Conservation (phyloP, 768 basidiomycete species). For the Amanita jacksonii region DNA sequence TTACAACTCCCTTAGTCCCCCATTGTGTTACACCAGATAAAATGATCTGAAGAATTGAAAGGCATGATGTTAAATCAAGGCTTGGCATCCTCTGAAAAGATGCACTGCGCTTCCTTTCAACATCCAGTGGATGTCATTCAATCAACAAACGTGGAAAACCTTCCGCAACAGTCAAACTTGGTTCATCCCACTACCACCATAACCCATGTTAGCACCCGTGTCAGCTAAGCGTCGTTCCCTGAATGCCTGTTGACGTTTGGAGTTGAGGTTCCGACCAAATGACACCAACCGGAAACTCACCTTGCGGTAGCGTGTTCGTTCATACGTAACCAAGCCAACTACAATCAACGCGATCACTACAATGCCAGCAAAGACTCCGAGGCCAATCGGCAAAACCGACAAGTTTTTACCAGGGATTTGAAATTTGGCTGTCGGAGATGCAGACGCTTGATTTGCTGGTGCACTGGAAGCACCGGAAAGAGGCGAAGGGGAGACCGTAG, state of each 20-base stretch:
- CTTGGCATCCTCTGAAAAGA: too few relatives aligned
- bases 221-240: constrained; percentile 66
- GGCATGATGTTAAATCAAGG: too few relatives aligned
- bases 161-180: constrained; percentile 24
- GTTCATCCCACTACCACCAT: constrained; percentile 38
- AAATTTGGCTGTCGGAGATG: constrained; percentile 36
- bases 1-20: background rate
- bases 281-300: constrained; percentile 27
- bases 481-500: constrained; percentile 3
- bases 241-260: constrained; percentile 42
- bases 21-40: constrained; percentile 6
- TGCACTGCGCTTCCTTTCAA: background rate
- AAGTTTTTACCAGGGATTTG: constrained; percentile 63
- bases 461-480: constrained; percentile 21
- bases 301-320: constrained; percentile 81
- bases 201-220: constrained; percentile 45
- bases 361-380: constrained; percentile 79
- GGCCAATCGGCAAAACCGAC: constrained; percentile 71
- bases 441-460: constrained; percentile 22
- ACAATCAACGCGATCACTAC: constrained; percentile 76
- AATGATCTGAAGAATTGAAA: background rate
- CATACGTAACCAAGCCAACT: constrained; percentile 78
- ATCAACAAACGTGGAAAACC: too few relatives aligned
- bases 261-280: constrained; percentile 7
- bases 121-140: too few relatives aligned